phyloP scores from a whole-genome alignment of 1,139 yeast genomes.

The Diutina sp. region DNA sequence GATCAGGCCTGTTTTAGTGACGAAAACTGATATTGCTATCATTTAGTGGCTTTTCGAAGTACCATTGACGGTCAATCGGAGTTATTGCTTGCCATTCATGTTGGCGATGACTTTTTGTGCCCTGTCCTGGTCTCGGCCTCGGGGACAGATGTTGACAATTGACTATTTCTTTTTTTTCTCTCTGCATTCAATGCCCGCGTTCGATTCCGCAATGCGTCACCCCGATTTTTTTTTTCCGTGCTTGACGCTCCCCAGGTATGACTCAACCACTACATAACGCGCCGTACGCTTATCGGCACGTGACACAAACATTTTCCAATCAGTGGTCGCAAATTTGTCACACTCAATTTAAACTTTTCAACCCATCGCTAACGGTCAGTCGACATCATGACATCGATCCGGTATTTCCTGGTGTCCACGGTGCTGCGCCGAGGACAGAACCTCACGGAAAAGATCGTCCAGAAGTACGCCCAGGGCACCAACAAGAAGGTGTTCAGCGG shows the following conservation, averaged over 20 bases:
- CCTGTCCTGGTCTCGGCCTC: too few species aligned
- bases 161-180: neutral
- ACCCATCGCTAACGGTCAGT: neutral
- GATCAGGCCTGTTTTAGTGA: too few species aligned
- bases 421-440: constrained; percentile 44
- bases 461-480: constrained; percentile 74
- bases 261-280: neutral
- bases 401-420: neutral
- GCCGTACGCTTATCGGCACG: neutral
- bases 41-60: too few species aligned
- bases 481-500: constrained; percentile 74
- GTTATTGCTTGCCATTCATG: too few species aligned
- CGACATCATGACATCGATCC: neutral
- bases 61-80: neutral
- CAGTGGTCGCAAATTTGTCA: neutral
- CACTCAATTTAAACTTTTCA: neutral
- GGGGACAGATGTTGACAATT: neutral
- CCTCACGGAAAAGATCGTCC: constrained; percentile 90
- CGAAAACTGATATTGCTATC: too few species aligned
- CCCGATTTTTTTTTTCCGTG: neutral
- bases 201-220: neutral
- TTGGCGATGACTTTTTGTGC: too few species aligned
- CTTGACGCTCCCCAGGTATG: neutral
- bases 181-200: neutral
- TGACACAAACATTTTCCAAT: neutral